A percentile compares a stretch with the other conserved stretches of the same genome.
Conservation (phyloP, 805 yeast species). For the Metschnikowia proteae region DNA sequence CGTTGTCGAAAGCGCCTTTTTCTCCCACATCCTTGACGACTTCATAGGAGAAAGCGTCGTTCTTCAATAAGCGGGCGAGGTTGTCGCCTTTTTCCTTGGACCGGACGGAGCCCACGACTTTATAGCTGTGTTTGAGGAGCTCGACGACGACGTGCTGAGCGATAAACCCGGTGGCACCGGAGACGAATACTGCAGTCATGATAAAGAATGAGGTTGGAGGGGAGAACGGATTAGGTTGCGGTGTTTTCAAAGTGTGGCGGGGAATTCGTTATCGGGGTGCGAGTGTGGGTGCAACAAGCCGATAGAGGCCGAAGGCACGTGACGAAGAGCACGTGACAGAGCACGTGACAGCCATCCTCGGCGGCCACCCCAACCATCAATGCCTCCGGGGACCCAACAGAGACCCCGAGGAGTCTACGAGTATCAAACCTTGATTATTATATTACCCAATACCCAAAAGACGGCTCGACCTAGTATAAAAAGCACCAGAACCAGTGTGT, state of each 20-base stretch:
- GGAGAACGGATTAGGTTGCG: not conserved
- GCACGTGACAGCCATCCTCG: no score
- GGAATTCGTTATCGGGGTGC: no score
- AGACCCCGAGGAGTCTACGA: not conserved
- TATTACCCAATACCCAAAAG: slow-evolving; percentile 5
- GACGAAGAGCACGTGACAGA: no score
- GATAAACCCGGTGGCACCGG: slow-evolving; percentile 35
- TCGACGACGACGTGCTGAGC: slow-evolving; percentile 26
- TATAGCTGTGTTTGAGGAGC: slow-evolving; percentile 21
- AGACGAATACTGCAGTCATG: slow-evolving; percentile 20
- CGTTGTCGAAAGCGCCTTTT: slow-evolving; percentile 43
- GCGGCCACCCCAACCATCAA: no score
- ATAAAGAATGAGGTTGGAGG: not conserved
- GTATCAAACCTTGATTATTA: not conserved
- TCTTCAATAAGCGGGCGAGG: slow-evolving; percentile 23
- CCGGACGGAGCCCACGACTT: slow-evolving; percentile 27
- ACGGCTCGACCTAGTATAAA: slow-evolving; percentile 12
- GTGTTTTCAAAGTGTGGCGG: no score
- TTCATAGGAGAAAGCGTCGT: slow-evolving; percentile 38
- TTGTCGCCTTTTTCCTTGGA: slow-evolving; percentile 21
- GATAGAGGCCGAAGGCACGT: no score
- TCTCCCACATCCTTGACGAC: slow-evolving; percentile 46
- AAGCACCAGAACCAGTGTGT: slow-evolving; percentile 7
- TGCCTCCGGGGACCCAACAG: no score
- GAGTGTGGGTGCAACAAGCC: no score